Percentiles rank a stretch among this genome's conserved stretches.
Conservation (phyloP, 2,329 filamentous ascomycete genomes). For the Exophiala xenobiotica region DNA sequence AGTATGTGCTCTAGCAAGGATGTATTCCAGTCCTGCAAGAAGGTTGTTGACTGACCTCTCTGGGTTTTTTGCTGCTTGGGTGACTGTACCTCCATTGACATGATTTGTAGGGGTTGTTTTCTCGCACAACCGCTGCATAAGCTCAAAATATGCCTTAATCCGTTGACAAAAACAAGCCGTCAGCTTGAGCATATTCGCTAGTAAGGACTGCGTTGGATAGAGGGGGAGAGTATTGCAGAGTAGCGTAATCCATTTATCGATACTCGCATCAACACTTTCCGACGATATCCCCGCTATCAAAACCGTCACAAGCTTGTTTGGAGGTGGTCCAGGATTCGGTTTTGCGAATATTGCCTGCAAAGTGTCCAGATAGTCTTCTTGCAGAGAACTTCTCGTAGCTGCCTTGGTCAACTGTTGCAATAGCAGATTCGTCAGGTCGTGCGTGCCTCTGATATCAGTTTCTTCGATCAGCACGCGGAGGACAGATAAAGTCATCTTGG, state of each 20-base stretch:
- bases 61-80: slow-evolving; percentile 33
- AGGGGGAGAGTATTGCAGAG: slow-evolving; percentile 79
- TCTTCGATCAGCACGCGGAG: slow-evolving; percentile 23
- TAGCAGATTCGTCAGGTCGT: slow-evolving; percentile 19
- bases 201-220: slow-evolving; percentile 78
- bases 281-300: slow-evolving; percentile 79
- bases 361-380: slow-evolving; percentile 25
- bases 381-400: slow-evolving; percentile 10
- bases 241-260: slow-evolving; percentile 91
- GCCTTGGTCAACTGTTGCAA: slow-evolving; percentile 18
- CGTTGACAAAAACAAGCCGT: slow-evolving; percentile 86
- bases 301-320: slow-evolving; percentile 71
- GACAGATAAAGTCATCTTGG: slow-evolving; percentile 17
- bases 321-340: slow-evolving; percentile 40
- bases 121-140: slow-evolving; percentile 65
- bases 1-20: slow-evolving; percentile 83
- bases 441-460: slow-evolving; percentile 9
- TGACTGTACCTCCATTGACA: slow-evolving; percentile 6
- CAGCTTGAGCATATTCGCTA: slow-evolving; percentile 79
- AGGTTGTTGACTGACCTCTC: slow-evolving; percentile 64
- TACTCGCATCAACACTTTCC: slow-evolving; percentile 67
- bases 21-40: slow-evolving; percentile 88
- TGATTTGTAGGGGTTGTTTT: slow-evolving; percentile 32
- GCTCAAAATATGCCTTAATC: slow-evolving; percentile 69
- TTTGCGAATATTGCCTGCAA: slow-evolving; percentile 25